Conservation (phyloP, 805 yeast species). For the Barnettozyma siamensis region DNA sequence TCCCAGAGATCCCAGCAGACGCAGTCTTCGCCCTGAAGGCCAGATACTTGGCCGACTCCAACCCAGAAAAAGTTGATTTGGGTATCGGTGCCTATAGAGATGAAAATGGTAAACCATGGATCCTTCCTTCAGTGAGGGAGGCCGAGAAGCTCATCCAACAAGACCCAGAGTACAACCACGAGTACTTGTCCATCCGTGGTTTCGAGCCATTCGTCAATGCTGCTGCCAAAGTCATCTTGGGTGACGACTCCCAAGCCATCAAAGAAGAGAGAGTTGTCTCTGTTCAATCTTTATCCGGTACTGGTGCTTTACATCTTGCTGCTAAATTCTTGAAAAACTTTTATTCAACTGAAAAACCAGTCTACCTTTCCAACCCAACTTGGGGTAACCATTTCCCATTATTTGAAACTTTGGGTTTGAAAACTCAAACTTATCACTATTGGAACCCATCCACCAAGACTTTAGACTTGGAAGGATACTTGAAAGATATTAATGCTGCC, state of each 20-base stretch:
- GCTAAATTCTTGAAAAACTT: conserved; percentile 43
- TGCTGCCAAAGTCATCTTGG: conserved; percentile 71
- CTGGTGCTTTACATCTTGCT: conserved; percentile 88
- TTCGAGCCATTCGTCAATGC: conserved; percentile 58
- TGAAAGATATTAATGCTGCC: conserved; percentile 58
- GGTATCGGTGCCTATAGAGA: conserved; percentile 82
- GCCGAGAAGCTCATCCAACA: conserved; percentile 64
- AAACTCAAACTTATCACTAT: conserved; percentile 72
- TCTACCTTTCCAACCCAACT: conserved; percentile 85
- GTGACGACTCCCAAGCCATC: conserved; percentile 49
- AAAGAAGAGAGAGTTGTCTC: conserved; percentile 46
- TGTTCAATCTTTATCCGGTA: conserved; percentile 77
- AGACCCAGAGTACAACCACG: conserved; percentile 69
- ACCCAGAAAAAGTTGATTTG: conserved; percentile 70
- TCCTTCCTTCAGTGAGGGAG: conserved; percentile 56
- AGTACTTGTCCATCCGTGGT: conserved; percentile 82
- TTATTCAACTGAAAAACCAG: conserved; percentile 33
- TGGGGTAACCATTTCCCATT: conserved; percentile 96
- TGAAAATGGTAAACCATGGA: conserved; percentile 65
- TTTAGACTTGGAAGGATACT: conserved; percentile 64
- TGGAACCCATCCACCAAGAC: conserved; percentile 72
- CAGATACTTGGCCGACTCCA: conserved; percentile 50
- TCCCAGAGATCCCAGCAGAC: conserved; percentile 73
- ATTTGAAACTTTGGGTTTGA: conserved; percentile 64
- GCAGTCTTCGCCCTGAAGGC: conserved; percentile 80